Conservation (phyloP, 2,329 filamentous ascomycete genomes). For the Epichloe scottii region DNA sequence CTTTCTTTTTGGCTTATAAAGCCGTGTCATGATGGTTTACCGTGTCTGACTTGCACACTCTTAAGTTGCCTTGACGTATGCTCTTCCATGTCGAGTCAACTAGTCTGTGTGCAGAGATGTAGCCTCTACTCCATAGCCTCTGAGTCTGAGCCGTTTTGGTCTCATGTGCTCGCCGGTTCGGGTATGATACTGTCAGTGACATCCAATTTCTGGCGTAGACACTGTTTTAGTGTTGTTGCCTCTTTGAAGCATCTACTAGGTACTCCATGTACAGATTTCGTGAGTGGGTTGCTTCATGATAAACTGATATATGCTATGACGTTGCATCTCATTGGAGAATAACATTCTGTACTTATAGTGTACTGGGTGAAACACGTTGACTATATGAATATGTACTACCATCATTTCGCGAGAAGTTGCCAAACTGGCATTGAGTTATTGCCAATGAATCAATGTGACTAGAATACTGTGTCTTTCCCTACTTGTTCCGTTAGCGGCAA, state of each 20-base stretch:
- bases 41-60: constrained; percentile 55
- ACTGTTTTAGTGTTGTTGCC: constrained; percentile 18
- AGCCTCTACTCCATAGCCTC: constrained; percentile 29
- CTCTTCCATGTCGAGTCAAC: constrained; percentile 77
- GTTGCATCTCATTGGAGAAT: no score
- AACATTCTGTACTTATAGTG: no score
- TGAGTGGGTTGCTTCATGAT: constrained; percentile 15
- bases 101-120: constrained; percentile 91
- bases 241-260: constrained; percentile 22
- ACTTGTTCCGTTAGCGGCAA: not conserved
- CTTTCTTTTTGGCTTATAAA: not conserved
- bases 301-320: constrained; percentile 14
- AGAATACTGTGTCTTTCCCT: no score
- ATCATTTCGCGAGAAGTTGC: no score
- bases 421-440: no score
- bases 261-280: constrained; percentile 18
- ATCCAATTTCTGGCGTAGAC: constrained; percentile 11
- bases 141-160: constrained; percentile 40
- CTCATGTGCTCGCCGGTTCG: constrained; percentile 14
- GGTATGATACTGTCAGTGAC: constrained; percentile 20
- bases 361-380: no score
- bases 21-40: not conserved
- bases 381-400: no score
- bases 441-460: no score
- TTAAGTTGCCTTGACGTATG: constrained; percentile 82